Evolutionary conservation across 345 rosid species (phyloP).

Genomic region (Psidium friedrichsthalianum): DNA sequence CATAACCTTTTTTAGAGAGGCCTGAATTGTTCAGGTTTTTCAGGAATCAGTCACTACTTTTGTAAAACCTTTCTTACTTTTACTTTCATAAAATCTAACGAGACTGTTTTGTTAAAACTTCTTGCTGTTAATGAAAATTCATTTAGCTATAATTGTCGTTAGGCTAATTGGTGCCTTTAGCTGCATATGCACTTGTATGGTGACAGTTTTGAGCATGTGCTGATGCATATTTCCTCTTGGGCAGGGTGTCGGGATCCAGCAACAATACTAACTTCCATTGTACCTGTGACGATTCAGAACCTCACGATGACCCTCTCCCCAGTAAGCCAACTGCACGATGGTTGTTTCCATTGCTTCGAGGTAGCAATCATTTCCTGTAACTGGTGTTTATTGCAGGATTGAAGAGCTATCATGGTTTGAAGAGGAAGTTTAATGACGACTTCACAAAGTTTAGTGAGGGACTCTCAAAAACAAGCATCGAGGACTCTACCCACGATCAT

Average conservation of each 20-base stretch:
- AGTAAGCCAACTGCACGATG: conserved; percentile 19
- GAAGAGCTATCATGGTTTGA: conserved; percentile 62
- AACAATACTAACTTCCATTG: conserved; percentile 25
- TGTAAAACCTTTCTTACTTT: not conserved
- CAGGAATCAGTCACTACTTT: not conserved
- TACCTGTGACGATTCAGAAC: conserved; percentile 50
- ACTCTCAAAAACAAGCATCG: conserved; percentile 5
- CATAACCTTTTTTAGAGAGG: not conserved
- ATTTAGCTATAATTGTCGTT: not conserved
- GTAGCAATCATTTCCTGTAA: not conserved
- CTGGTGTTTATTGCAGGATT: conserved; percentile 34
- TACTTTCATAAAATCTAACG: not conserved
- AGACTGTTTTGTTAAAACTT: not conserved
- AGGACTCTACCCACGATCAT: conserved; percentile 5
- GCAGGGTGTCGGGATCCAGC: conserved; percentile 53
- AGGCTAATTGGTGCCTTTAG: not conserved
- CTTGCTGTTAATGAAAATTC: not conserved
- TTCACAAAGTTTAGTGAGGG: conserved; percentile 26
- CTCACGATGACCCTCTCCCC: conserved; percentile 59
- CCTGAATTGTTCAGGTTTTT: not conserved
- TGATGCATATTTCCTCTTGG: not conserved
- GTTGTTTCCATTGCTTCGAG: not conserved
- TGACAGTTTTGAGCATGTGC: not conserved
- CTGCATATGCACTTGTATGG: not conserved
- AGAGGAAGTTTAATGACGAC: conserved; percentile 44